A percentile compares a stretch with the other conserved stretches of the same genome.
These are phyloP conservation scores for Avena sativa DNA, from an alignment of 176 grass and related monocot genomes.

Conservation along the genomic window DNA sequence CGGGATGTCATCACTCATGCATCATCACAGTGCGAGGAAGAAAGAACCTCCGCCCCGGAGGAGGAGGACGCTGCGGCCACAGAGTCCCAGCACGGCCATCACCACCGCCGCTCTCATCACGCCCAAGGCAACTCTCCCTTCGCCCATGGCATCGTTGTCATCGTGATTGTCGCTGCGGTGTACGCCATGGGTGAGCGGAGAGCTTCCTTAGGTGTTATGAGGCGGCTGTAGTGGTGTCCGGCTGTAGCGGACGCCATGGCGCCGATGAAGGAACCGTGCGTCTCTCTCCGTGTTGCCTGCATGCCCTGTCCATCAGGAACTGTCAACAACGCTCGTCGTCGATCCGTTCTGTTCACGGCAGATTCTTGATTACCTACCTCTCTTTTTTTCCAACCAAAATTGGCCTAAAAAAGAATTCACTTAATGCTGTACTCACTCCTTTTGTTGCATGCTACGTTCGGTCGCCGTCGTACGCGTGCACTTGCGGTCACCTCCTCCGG, in stretches of 20 bases:
- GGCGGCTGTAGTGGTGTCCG: background rate
- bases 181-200: conserved; percentile 38
- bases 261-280: no score
- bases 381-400: background rate
- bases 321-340: background rate
- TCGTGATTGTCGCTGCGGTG: background rate
- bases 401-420: no score
- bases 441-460: background rate
- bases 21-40: background rate
- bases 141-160: conserved; percentile 34
- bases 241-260: no score
- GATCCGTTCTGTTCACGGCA: background rate
- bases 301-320: background rate
- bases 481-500: conserved; percentile 59
- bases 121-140: background rate
- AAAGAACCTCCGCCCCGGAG: background rate
- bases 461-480: no score
- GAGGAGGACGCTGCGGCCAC: background rate
- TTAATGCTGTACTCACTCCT: background rate
- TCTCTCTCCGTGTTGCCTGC: no score
- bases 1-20: no score
- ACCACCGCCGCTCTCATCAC: background rate
- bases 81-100: background rate
- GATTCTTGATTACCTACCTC: background rate
- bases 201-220: background rate